Conservation (phyloP, 2,329 filamentous ascomycete species). For the Fusarium algeriense region DNA sequence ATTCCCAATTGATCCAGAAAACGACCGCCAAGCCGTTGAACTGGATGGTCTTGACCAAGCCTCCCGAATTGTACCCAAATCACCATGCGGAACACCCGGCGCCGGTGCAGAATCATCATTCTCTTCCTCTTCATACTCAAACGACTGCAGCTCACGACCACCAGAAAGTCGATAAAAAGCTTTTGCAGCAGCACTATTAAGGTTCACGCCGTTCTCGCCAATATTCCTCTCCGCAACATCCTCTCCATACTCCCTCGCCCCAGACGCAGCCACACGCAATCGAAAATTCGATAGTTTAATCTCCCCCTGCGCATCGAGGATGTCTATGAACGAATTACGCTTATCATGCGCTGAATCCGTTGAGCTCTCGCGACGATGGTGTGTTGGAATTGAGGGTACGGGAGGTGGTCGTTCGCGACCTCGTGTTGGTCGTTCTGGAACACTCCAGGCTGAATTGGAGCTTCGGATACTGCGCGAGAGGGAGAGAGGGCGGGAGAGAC, state of each 20-base stretch:
- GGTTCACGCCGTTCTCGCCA: conserved; percentile 51
- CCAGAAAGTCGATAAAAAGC: conserved; percentile 52
- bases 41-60: conserved; percentile 25
- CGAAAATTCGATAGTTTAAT: conserved; percentile 63
- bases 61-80: conserved; percentile 19
- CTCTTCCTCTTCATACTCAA: conserved; percentile 16
- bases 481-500: conserved; percentile 31
- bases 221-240: conserved; percentile 74
- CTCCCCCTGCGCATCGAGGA: conserved; percentile 69
- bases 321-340: conserved; percentile 57
- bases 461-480: conserved; percentile 36
- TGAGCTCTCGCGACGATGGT: conserved; percentile 40
- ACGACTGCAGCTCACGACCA: conserved; percentile 2
- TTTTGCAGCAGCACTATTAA: conserved; percentile 51
- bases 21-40: conserved; percentile 38
- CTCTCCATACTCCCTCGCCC: conserved; percentile 69
- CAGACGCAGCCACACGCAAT: conserved; percentile 62
- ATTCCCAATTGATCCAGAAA: conserved; percentile 21
- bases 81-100: conserved; percentile 34
- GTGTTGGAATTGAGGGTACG: conserved; percentile 39
- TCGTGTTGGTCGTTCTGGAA: conserved; percentile 27
- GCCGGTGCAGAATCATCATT: conserved; percentile 30
- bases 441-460: conserved; percentile 33
- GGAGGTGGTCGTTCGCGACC: conserved; percentile 36
- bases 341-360: conserved; percentile 33